Evolutionary conservation across 768 basidiomycete genomes (phyloP).

Genomic region (Suillus alpinus): DNA sequence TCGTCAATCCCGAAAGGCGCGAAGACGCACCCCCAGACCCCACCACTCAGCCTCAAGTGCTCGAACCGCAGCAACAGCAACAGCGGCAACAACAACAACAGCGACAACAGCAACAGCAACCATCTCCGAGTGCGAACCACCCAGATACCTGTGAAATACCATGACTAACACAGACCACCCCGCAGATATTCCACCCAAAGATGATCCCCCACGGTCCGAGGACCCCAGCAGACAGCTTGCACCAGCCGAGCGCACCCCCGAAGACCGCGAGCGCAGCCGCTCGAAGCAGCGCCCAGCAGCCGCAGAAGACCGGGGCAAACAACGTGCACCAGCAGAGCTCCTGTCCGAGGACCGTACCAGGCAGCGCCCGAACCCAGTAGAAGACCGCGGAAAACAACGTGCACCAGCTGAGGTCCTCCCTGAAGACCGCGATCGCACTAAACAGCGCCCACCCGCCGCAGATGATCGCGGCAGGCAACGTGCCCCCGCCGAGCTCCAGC

Average conservation of each 20-base stretch:
- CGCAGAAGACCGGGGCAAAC: neutral
- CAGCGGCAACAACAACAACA: neutral
- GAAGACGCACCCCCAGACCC: neutral
- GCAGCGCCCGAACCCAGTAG: neutral
- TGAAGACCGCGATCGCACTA: neutral
- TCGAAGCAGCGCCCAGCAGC: neutral
- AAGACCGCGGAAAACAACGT: neutral
- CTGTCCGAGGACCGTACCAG: neutral
- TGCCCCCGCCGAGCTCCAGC: neutral
- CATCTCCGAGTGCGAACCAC: neutral
- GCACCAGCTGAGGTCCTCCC: neutral
- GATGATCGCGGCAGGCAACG: neutral
- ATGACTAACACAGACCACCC: neutral
- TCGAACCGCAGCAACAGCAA: neutral
- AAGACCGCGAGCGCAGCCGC: neutral
- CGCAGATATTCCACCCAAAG: neutral
- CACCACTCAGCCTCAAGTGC: neutral
- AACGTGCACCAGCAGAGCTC: neutral
- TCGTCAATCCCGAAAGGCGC: neutral
- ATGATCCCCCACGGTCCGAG: neutral
- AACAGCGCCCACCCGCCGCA: neutral
- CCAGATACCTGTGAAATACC: neutral
- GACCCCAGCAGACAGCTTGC: neutral
- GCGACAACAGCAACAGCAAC: neutral
- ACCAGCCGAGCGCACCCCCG: neutral